Evolutionary conservation across 139 green algal species (phyloP).

Genomic region (Tetradesmus obliquus): DNA sequence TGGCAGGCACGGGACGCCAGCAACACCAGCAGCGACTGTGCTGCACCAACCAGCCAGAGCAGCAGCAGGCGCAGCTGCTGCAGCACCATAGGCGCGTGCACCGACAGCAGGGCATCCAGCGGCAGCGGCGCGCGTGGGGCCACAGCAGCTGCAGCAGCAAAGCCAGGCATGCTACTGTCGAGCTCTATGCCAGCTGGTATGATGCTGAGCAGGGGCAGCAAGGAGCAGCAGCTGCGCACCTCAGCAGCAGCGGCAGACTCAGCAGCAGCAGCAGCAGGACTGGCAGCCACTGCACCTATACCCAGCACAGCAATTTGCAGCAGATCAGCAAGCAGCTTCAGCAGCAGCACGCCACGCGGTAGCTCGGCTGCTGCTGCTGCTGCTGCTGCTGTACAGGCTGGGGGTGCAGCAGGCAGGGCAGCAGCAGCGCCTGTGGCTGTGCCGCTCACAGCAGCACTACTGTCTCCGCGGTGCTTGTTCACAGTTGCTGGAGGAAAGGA

Average conservation of each 20-base stretch:
- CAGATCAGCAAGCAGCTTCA: neutral
- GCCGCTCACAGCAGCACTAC: neutral
- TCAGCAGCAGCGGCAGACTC: neutral
- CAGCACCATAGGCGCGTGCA: neutral
- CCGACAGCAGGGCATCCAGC: neutral
- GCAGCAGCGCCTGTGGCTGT: slow-evolving; percentile 6
- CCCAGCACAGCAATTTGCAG: neutral
- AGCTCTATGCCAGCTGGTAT: neutral
- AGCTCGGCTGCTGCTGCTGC: neutral
- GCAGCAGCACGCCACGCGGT: neutral
- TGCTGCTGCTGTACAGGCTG: neutral
- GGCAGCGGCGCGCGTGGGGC: neutral
- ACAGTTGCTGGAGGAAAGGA: neutral
- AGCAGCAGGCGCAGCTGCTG: neutral
- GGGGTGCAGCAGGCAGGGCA: neutral
- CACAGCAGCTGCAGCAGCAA: neutral
- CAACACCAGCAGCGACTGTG: neutral
- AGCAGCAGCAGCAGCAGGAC: neutral
- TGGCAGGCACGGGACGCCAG: neutral
- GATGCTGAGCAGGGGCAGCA: neutral
- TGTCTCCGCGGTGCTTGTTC: slow-evolving; percentile 13
- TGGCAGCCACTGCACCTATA: neutral
- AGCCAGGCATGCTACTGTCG: neutral
- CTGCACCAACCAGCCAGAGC: neutral
- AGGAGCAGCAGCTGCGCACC: neutral